phyloP scores from a whole-genome alignment of 148 eudicot genomes.

The Chenopodium formosanum region DNA sequence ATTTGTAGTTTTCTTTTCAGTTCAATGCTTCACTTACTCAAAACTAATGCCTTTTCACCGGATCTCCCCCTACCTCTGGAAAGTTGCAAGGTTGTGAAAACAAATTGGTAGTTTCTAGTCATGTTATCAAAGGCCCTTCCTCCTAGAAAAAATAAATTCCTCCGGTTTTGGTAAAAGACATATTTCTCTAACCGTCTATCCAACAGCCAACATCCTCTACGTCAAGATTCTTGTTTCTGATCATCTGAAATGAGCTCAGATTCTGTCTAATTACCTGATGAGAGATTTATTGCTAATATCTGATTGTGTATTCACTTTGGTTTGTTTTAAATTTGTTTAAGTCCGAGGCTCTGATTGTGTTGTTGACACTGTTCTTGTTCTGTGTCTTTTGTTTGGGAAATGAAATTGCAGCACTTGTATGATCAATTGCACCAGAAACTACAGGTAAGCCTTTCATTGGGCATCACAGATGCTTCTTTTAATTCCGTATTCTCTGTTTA shows the following conservation, averaged over 20 bases:
- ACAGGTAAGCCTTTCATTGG: constrained; percentile 49
- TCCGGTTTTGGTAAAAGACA: background rate
- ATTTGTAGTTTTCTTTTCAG: background rate
- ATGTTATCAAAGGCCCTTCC: background rate
- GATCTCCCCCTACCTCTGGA: background rate
- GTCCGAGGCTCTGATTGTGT: background rate
- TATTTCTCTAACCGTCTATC: background rate
- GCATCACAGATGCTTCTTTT: constrained; percentile 9
- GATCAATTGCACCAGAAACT: constrained; percentile 80
- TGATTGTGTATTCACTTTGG: background rate
- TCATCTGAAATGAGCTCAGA: background rate
- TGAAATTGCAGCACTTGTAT: constrained; percentile 62
- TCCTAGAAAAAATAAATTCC: background rate
- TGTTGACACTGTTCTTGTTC: constrained; percentile 17
- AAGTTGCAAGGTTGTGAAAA: background rate
- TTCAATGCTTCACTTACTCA: background rate
- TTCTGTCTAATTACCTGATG: background rate
- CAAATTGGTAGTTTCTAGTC: background rate
- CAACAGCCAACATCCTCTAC: background rate
- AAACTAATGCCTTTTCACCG: background rate
- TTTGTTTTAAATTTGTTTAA: constrained; percentile 2
- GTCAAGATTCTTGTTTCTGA: background rate
- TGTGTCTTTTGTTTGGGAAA: constrained; percentile 16
- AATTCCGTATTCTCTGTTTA: background rate
- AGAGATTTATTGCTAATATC: background rate